phyloP scores from a whole-genome alignment of 257 asterid genomes.

The Primulina tabacum region DNA sequence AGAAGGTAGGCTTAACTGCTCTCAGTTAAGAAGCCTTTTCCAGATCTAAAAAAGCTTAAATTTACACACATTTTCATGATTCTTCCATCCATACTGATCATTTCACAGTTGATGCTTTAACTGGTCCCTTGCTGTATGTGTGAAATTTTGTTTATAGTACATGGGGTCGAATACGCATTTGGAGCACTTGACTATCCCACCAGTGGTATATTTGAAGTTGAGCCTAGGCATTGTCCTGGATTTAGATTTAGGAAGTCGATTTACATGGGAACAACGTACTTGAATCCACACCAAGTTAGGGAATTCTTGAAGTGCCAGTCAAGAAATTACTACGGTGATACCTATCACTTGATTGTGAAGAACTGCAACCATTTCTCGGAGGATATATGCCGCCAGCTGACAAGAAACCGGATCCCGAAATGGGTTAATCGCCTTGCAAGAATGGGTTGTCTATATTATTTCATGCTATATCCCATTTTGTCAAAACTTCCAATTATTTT shows the following conservation, averaged over 20 bases:
- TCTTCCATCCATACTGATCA: no score
- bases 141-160: constrained; percentile 40
- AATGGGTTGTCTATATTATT: constrained; percentile 44
- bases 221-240: constrained; percentile 86
- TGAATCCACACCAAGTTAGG: constrained; percentile 58
- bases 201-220: constrained; percentile 83
- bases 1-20: constrained; percentile 56
- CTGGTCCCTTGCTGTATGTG: constrained; percentile 16
- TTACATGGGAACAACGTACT: constrained; percentile 60
- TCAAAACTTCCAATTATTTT: background rate
- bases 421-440: constrained; percentile 92
- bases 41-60: background rate
- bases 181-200: constrained; percentile 79
- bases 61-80: constrained; percentile 14
- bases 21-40: constrained; percentile 3
- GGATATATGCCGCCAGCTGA: constrained; percentile 71
- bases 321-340: constrained; percentile 55
- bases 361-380: constrained; percentile 91
- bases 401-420: constrained; percentile 67
- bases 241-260: constrained; percentile 71
- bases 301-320: constrained; percentile 71
- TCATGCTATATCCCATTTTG: constrained; percentile 7
- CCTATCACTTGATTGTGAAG: constrained; percentile 69
- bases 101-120: background rate
- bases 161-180: constrained; percentile 76